Percentiles rank a stretch among this genome's conserved stretches.
Conservation (phyloP, 495 filamentous ascomycete species). For the Filosporella fistucella region DNA sequence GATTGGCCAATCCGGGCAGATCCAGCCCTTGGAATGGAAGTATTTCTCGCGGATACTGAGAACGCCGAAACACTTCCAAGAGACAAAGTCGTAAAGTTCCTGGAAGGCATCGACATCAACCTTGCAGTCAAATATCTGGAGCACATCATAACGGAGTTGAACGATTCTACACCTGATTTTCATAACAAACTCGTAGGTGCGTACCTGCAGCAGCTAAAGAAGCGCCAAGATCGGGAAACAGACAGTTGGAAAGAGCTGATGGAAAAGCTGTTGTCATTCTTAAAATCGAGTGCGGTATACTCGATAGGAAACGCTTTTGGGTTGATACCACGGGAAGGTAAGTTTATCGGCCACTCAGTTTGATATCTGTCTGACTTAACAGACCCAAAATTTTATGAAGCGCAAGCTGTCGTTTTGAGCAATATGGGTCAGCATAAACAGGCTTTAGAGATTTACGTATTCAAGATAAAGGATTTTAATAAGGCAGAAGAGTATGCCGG, state of each 20-base stretch:
- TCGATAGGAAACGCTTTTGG: slow-evolving; percentile 69
- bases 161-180: slow-evolving; percentile 78
- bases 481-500: slow-evolving; percentile 86
- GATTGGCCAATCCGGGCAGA: slow-evolving; percentile 78
- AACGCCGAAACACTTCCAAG: slow-evolving; percentile 89
- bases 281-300: slow-evolving; percentile 75
- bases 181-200: slow-evolving; percentile 78
- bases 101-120: slow-evolving; percentile 59
- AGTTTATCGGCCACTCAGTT: slow-evolving; percentile 25
- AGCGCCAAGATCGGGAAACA: slow-evolving; percentile 35
- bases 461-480: slow-evolving; percentile 76
- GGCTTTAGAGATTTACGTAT: slow-evolving; percentile 93
- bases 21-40: slow-evolving; percentile 81
- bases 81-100: slow-evolving; percentile 66
- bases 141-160: slow-evolving; percentile 83
- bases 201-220: slow-evolving; percentile 63
- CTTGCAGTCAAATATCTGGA: slow-evolving; percentile 84
- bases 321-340: slow-evolving; percentile 72
- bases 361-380: slow-evolving; percentile 1
- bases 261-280: slow-evolving; percentile 64
- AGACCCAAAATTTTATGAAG: slow-evolving; percentile 87
- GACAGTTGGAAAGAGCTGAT: slow-evolving; percentile 52
- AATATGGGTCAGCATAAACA: slow-evolving; percentile 96
- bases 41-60: slow-evolving; percentile 91
- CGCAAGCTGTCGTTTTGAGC: slow-evolving; percentile 85